Percentiles rank a stretch among this genome's conserved stretches.
These are phyloP conservation scores for Hypericum perforatum DNA, from an alignment of 345 rosid genomes.

Conservation along the genomic window DNA sequence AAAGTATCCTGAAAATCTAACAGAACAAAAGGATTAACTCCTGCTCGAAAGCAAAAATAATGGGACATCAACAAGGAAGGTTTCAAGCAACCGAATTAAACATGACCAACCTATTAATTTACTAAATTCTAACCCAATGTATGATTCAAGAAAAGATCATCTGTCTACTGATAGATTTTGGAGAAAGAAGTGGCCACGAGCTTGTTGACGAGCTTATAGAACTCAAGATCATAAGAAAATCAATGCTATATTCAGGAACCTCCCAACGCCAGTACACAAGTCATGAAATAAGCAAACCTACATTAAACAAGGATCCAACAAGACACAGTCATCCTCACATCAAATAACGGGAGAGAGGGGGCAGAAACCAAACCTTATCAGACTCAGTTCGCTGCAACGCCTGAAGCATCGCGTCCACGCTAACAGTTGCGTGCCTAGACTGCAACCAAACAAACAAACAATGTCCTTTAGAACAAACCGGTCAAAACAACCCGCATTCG, in stretches of 20 bases:
- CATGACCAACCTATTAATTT: background rate
- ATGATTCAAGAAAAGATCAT: background rate
- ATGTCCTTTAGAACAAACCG: background rate
- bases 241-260: too few species aligned
- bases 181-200: too few species aligned
- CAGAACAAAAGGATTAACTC: background rate
- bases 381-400: conserved; percentile 67
- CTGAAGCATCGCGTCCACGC: conserved; percentile 89
- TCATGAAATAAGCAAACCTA: background rate
- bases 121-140: background rate
- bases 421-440: conserved; percentile 87
- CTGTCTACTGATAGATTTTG: background rate
- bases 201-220: too few species aligned
- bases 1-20: background rate
- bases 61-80: background rate
- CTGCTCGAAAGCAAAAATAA: background rate
- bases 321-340: background rate
- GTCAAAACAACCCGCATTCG: too few species aligned
- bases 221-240: too few species aligned
- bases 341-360: too few species aligned
- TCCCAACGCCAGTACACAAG: too few species aligned
- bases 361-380: conserved; percentile 36
- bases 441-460: conserved; percentile 26
- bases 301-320: background rate
- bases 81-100: background rate